Evolutionary conservation across 441 rosid species (phyloP), one percentile per base, ranked within the genome.

Genomic region (Gossypium davidsonii): DNA sequence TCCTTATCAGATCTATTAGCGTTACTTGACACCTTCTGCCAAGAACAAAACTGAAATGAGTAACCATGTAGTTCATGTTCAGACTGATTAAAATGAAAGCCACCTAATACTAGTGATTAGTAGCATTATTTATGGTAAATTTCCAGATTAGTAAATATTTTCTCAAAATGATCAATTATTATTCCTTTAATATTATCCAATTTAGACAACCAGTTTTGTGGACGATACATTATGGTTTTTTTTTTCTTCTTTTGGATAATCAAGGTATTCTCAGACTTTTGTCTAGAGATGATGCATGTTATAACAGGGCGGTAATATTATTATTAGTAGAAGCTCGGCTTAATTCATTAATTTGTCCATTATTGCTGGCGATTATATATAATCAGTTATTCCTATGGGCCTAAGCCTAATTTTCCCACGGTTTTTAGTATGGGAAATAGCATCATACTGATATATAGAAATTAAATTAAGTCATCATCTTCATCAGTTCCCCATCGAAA

Each of bases 1-100:
- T 70, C 52, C 72, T 83, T 1, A 79, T 42, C 60, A 81, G 80
- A 72, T 57, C 82, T 21, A 86, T 86, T 56, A 80, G 82, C 46
- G 90, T 87, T 59, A 80, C 83, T 58, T 88, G 73, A 78, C 34
- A 57, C 18, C 18, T 31, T 55, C 44, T 65, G 15, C 2, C 2
- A 15, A 18, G 25, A 26, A n/a, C 1, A 67, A 31, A 59, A 42
- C 46, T 37, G n/a, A n/a, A 60, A 49, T 26, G 10, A 15, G 39
- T 10, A 46, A 60, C 18, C 49, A 17, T n/a, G 17, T 60, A 10
- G 2, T 48, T 26, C 6, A 48, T 72, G 46, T 46, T 61, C 20
- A 64, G 11, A 42, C 18, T 58, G 15, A 48, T 51, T 6, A 72
- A 28, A 1, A 72, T 59, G 75, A 48, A 48, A 48, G n/a, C 8